phyloP scores from a whole-genome alignment of 768 basidiomycete genomes.

The Cantharellus anzutake region DNA sequence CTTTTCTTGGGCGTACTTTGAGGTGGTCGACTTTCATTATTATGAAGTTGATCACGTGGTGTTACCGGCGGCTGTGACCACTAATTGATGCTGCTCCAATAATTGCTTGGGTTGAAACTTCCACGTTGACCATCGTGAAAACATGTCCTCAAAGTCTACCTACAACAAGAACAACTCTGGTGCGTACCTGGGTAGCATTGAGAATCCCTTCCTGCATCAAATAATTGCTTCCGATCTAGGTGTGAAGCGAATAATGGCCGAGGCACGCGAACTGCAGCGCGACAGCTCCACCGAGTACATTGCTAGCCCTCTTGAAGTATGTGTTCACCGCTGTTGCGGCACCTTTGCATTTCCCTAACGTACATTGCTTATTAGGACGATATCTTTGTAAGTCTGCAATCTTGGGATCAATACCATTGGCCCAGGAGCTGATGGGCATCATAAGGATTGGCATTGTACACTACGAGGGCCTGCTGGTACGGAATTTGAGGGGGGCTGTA shows the following conservation, averaged over 20 bases:
- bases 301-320: slow-evolving; percentile 60
- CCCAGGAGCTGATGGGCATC: not conserved
- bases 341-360: slow-evolving; percentile 1
- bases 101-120: not conserved
- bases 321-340: slow-evolving; percentile 15
- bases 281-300: slow-evolving; percentile 77
- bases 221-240: slow-evolving; percentile 24
- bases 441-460: slow-evolving; percentile 91
- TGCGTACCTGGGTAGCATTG: slow-evolving; percentile 16
- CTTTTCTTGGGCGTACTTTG: slow-evolving; percentile 60
- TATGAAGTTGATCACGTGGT: not conserved
- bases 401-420: not conserved
- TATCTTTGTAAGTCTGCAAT: slow-evolving; percentile 48
- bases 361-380: slow-evolving; percentile 37
- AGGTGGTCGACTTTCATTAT: slow-evolving; percentile 33
- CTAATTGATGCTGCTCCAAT: too few species aligned
- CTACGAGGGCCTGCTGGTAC: slow-evolving; percentile 72
- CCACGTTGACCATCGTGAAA: not conserved
- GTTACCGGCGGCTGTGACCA: not conserved
- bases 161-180: slow-evolving; percentile 86
- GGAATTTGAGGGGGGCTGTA: slow-evolving; percentile 94
- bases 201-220: not conserved
- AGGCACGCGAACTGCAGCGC: slow-evolving; percentile 71
- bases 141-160: slow-evolving; percentile 18
- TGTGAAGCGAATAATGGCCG: slow-evolving; percentile 94